Percentiles rank a stretch among this genome's conserved stretches.
These are phyloP conservation scores for Bolboschoenus planiculmis DNA, from an alignment of 176 grass and related monocot species.

Conservation along the genomic window DNA sequence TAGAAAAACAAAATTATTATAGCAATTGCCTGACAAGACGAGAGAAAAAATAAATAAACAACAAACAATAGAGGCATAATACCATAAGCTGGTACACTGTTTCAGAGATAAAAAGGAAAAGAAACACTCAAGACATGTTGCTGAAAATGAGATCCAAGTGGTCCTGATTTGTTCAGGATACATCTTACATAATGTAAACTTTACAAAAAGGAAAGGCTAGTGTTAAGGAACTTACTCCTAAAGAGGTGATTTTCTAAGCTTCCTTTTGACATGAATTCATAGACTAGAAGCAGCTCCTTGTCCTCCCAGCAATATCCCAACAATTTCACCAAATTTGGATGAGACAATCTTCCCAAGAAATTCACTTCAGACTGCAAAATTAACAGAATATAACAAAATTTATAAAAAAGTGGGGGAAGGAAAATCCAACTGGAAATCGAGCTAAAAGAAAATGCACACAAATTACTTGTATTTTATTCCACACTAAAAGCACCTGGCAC, in stretches of 20 bases:
- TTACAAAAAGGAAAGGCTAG: background rate
- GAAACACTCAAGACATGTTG: background rate
- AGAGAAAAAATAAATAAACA: background rate
- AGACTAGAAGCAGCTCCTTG: slow-evolving; percentile 75
- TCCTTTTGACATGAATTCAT: slow-evolving; percentile 85
- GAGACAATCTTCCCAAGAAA: slow-evolving; percentile 73
- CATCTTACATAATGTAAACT: background rate
- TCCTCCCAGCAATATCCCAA: slow-evolving; percentile 88
- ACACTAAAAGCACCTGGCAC: background rate
- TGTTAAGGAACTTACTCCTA: slow-evolving; percentile 37
- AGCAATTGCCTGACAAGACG: background rate
- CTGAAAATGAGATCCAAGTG: background rate
- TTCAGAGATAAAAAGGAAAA: background rate
- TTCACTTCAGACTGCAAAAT: slow-evolving; percentile 67
- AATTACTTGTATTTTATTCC: background rate
- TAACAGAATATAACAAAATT: background rate
- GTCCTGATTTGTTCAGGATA: background rate
- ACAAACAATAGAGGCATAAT: background rate
- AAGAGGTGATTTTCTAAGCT: slow-evolving; percentile 93
- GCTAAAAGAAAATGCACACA: background rate
- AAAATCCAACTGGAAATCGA: background rate
- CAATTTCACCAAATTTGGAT: slow-evolving; percentile 84
- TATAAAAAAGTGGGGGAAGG: background rate
- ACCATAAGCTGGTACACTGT: background rate
- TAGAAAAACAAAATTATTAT: background rate